Percentiles rank a stretch among this genome's conserved stretches.
Evolutionary conservation across 768 basidiomycete species (phyloP).

Genomic region (Tulasnella sp.): DNA sequence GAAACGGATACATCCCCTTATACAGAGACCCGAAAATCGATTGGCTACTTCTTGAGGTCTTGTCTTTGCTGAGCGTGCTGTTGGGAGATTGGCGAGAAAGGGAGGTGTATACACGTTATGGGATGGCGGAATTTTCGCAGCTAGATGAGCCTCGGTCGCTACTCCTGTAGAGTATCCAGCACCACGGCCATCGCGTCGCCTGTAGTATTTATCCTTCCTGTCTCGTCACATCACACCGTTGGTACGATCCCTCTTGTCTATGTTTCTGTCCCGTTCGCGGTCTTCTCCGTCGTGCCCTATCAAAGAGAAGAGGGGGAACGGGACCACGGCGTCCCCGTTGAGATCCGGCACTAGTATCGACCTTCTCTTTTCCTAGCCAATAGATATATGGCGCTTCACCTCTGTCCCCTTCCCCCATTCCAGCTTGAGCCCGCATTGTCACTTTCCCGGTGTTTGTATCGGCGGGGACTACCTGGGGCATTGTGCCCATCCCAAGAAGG

Average conservation of each 20-base stretch:
- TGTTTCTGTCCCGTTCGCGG: slow-evolving; percentile 17
- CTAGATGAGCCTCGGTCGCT: too few species aligned
- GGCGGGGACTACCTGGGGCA: slow-evolving; percentile 59
- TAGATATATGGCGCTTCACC: slow-evolving; percentile 73
- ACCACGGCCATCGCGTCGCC: slow-evolving; percentile 25
- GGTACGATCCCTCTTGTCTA: slow-evolving; percentile 20
- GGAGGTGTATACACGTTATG: too few species aligned
- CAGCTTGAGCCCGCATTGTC: slow-evolving; percentile 23
- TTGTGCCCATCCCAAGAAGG: slow-evolving; percentile 87
- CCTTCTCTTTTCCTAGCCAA: slow-evolving; percentile 50
- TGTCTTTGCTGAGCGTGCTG: too few species aligned
- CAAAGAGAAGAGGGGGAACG: slow-evolving; percentile 26
- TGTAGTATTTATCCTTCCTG: slow-evolving; percentile 24
- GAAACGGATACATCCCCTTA: too few species aligned
- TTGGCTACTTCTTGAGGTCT: too few species aligned
- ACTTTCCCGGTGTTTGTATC: slow-evolving; percentile 31
- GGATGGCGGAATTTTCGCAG: too few species aligned
- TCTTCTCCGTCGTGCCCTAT: slow-evolving; percentile 14
- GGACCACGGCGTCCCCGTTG: slow-evolving; percentile 11
- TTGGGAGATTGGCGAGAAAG: too few species aligned
- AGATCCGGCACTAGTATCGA: background rate
- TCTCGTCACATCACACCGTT: slow-evolving; percentile 23
- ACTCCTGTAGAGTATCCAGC: too few species aligned
- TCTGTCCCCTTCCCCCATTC: slow-evolving; percentile 29
- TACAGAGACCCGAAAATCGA: too few species aligned